Evolutionary conservation across 805 yeast genomes (phyloP).

Genomic region (Candida ulmi): DNA sequence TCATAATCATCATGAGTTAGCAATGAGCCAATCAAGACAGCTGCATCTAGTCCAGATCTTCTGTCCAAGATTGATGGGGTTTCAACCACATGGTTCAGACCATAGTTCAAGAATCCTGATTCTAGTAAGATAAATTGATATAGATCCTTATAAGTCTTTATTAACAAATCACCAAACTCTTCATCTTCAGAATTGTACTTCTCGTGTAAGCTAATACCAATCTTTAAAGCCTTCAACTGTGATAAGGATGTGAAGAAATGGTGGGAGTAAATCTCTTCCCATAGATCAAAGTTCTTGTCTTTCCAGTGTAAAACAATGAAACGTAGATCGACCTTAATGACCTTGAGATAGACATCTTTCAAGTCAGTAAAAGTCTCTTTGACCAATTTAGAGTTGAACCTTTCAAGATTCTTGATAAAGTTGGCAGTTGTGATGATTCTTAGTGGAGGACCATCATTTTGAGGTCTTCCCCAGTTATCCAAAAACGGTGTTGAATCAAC

Average conservation of each 20-base stretch:
- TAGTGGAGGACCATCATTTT: constrained; percentile 90
- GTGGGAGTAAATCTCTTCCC: constrained; percentile 80
- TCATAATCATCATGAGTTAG: constrained; percentile 43
- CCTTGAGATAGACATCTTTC: constrained; percentile 36
- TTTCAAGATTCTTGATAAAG: constrained; percentile 41
- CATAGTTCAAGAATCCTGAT: constrained; percentile 30
- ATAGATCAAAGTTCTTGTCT: constrained; percentile 69
- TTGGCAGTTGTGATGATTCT: constrained; percentile 60
- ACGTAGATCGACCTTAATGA: constrained; percentile 64
- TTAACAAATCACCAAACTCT: constrained; percentile 16
- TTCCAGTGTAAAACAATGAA: constrained; percentile 62
- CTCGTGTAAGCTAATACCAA: constrained; percentile 42
- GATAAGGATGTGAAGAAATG: constrained; percentile 79
- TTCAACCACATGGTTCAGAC: constrained; percentile 59
- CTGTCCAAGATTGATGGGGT: constrained; percentile 46
- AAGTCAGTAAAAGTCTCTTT: constrained; percentile 24
- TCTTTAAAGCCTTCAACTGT: constrained; percentile 62
- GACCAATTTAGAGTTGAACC: constrained; percentile 26
- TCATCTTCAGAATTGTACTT: constrained; percentile 26
- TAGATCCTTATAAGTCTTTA: constrained; percentile 19
- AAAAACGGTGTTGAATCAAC: constrained; percentile 59
- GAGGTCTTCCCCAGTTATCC: constrained; percentile 90
- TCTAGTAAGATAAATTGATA: constrained; percentile 22
- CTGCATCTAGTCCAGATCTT: constrained; percentile 77
- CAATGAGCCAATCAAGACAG: constrained; percentile 45